phyloP scores from a whole-genome alignment of 2,329 filamentous ascomycete species.

The Calycina herbarum region DNA sequence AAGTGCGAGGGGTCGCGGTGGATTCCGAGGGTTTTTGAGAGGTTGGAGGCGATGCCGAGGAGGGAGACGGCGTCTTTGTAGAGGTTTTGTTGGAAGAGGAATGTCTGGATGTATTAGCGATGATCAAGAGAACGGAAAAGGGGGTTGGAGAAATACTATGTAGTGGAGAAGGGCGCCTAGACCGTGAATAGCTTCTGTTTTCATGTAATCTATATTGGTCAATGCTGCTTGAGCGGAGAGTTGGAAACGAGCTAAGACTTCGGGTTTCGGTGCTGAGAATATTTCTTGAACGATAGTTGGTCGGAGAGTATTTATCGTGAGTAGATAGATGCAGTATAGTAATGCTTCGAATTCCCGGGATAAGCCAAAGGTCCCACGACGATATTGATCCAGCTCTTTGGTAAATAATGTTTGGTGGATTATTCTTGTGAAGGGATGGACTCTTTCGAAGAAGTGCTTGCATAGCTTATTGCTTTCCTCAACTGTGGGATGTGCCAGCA shows the following conservation, averaged over 20 bases:
- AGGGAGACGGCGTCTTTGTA: constrained; percentile 61
- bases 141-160: constrained; percentile 17
- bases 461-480: constrained; percentile 52
- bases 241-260: constrained; percentile 17
- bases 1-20: constrained; percentile 52
- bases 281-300: constrained; percentile 45
- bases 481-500: constrained; percentile 19
- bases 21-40: constrained; percentile 65
- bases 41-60: constrained; percentile 62
- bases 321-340: constrained; percentile 64
- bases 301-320: constrained; percentile 44
- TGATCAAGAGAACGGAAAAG: not conserved
- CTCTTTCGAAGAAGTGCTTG: constrained; percentile 69
- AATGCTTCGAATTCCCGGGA: constrained; percentile 59
- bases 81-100: constrained; percentile 45
- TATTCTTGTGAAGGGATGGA: constrained; percentile 65
- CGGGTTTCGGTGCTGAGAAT: constrained; percentile 26
- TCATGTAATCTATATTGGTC: constrained; percentile 23
- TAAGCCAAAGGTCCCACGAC: constrained; percentile 42
- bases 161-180: constrained; percentile 26
- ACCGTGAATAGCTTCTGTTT: constrained; percentile 21
- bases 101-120: constrained; percentile 17
- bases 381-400: constrained; percentile 60
- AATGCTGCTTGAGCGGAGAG: constrained; percentile 20
- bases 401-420: constrained; percentile 66